A percentile compares a stretch with the other conserved stretches of the same genome.
These are phyloP conservation scores for Endogone sp. DNA, from an alignment of 192 early-diverging fungal genomes.

Conservation along the genomic window DNA sequence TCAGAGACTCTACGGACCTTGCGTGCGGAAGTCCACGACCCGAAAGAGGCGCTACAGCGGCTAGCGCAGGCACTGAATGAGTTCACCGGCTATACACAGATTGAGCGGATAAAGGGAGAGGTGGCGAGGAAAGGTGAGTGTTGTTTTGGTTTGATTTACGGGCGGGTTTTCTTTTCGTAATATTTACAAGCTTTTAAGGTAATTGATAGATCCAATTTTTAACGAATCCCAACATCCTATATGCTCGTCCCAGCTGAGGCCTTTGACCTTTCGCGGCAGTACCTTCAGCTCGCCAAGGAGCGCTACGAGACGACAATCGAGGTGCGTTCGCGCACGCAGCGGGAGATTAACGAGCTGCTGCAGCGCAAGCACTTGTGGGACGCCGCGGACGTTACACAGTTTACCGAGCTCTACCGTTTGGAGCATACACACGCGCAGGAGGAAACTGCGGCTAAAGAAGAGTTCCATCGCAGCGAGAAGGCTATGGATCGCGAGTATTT, in stretches of 20 bases:
- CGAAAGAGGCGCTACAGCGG: slow-evolving; percentile 25
- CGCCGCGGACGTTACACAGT: slow-evolving; percentile 67
- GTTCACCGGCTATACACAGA: slow-evolving; percentile 65
- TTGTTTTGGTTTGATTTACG: not conserved
- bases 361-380: slow-evolving; percentile 78
- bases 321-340: slow-evolving; percentile 56
- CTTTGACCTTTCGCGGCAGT: slow-evolving; percentile 45
- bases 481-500: slow-evolving; percentile 62
- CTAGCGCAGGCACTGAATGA: slow-evolving; percentile 55
- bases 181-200: too few species aligned
- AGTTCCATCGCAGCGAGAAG: slow-evolving; percentile 51
- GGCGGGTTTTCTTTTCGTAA: too few species aligned
- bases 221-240: not conserved
- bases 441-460: slow-evolving; percentile 38
- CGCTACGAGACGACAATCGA: slow-evolving; percentile 54
- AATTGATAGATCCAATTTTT: too few species aligned
- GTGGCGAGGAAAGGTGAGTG: slow-evolving; percentile 54
- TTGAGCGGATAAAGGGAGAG: slow-evolving; percentile 60
- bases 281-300: slow-evolving; percentile 43
- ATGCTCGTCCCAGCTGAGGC: slow-evolving; percentile 17
- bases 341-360: slow-evolving; percentile 71
- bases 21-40: slow-evolving; percentile 18
- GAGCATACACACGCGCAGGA: slow-evolving; percentile 62
- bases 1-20: slow-evolving; percentile 10
- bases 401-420: slow-evolving; percentile 68